Evolutionary conservation across 176 grass and related monocot genomes (phyloP), one percentile per base, ranked within the genome.

Genomic region (Eremochloa ophiuroides): DNA sequence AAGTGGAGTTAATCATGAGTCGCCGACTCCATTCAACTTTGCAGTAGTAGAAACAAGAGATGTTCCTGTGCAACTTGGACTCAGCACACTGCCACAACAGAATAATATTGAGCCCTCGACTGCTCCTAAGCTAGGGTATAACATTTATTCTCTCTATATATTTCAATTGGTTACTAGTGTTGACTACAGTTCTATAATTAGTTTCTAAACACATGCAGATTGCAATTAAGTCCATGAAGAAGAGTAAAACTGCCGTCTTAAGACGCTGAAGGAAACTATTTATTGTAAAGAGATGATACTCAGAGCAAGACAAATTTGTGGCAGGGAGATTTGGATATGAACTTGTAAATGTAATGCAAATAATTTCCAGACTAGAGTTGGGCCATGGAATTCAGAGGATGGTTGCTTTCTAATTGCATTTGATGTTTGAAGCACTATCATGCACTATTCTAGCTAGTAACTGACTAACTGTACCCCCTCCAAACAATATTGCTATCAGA

Each of bases 41-140:
- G 74, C 80, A 65, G 74, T 86, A 50, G 80, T 75, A 63, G 88
- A 90, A 68, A 80, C 91, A 50, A 87, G 78, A 31, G 76, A 88
- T 59, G 84, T 91, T 73, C 88, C 84, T 41, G 80, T 91, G 42
- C 86, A 89, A 77, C 94, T 97, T 72, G 88, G 81, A 83, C 82
- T 93, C 66, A 77, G 71, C 58, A 90, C 88, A 65, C 79, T 73
- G 76, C 65, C 86, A 51, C 88, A 69, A 53, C 87, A 84, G 67
- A 31, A 66, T 22, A 50, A 68, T 31, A 67, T 58, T 8, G 60
- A 77, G 6, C 31, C 76, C 0, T 84, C 83, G 31, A 14, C 23
- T 73, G 60, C 73, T 84, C 94, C 91, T 66, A 93, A 68, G 46
- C 86, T 97, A 81, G 91, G 86, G 94, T 89, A 69, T 88, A 69